These are phyloP conservation scores for Yamagishiella unicocca DNA, from an alignment of 139 green algal species.

Conservation along the genomic window DNA sequence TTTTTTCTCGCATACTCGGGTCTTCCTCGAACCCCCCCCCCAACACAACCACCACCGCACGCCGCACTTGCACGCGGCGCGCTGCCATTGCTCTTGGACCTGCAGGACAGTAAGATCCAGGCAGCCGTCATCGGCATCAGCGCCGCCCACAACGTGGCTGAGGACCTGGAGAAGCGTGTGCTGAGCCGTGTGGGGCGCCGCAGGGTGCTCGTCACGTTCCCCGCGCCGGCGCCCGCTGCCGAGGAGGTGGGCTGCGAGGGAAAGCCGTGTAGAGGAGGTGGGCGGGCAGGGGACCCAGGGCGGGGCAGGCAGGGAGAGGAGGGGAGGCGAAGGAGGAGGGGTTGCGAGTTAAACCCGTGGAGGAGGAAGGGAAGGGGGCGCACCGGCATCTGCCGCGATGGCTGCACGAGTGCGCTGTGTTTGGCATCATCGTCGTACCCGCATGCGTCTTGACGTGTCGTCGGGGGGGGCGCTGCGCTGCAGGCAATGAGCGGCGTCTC, in stretches of 20 bases:
- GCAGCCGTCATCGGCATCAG: conserved; percentile 81
- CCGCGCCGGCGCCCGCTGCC: neutral
- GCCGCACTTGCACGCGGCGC: too few species aligned
- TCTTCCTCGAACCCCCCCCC: too few species aligned
- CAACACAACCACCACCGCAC: too few species aligned
- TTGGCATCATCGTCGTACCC: too few species aligned
- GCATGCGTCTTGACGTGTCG: too few species aligned
- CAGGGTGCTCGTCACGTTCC: conserved; percentile 47
- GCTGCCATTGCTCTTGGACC: too few species aligned
- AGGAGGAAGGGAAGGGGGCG: too few species aligned
- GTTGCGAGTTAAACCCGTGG: neutral
- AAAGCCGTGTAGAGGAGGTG: neutral
- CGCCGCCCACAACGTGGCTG: conserved; percentile 68
- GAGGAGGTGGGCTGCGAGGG: neutral
- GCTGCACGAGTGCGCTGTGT: too few species aligned
- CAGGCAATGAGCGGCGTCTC: neutral
- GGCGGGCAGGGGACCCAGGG: neutral
- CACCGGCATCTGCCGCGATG: too few species aligned
- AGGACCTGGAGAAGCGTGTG: conserved; percentile 89
- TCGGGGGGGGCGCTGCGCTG: too few species aligned
- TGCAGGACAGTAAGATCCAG: conserved; percentile 56
- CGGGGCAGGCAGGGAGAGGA: neutral
- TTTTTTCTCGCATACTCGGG: too few species aligned
- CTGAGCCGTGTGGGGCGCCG: conserved; percentile 55
- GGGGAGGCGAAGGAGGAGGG: neutral